phyloP scores from a whole-genome alignment of 495 filamentous ascomycete genomes.

The Talaromyces adpressus region DNA sequence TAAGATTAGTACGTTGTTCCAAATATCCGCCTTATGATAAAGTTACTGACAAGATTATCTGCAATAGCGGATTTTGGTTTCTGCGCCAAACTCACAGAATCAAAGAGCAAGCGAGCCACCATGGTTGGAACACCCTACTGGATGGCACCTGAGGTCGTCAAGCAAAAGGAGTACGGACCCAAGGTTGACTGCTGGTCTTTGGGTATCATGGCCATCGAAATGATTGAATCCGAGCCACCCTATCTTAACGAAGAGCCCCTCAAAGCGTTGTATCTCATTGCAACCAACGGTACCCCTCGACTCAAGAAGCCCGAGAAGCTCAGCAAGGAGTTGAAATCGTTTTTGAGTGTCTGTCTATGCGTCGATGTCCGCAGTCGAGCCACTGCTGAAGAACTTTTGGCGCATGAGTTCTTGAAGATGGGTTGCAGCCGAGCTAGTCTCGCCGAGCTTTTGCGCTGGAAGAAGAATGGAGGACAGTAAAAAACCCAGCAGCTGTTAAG shows the following conservation, averaged over 20 bases:
- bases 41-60: constrained; percentile 22
- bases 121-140: constrained; percentile 99
- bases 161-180: constrained; percentile 95
- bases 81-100: constrained; percentile 96
- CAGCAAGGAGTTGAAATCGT: constrained; percentile 92
- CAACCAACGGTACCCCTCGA: constrained; percentile 92
- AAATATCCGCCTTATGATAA: background rate
- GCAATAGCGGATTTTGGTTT: constrained; percentile 89
- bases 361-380: constrained; percentile 94
- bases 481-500: constrained; percentile 12
- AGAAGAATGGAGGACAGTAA: constrained; percentile 40
- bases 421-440: constrained; percentile 71
- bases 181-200: constrained; percentile 99
- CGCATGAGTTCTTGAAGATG: constrained; percentile 65
- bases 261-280: constrained; percentile 92
- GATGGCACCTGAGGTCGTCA: constrained; percentile 99
- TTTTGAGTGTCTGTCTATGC: constrained; percentile 90
- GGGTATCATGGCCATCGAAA: constrained; percentile 99
- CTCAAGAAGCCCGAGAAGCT: constrained; percentile 97
- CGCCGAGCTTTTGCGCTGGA: constrained; percentile 74
- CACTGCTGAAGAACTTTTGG: constrained; percentile 77
- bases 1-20: constrained; percentile 77
- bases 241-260: constrained; percentile 97
- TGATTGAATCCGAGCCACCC: constrained; percentile 98
- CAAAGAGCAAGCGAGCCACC: constrained; percentile 92